Percentiles rank a stretch among this genome's conserved stretches.
Conservation (phyloP, 2,329 filamentous ascomycete genomes). For the Diaporthe citri region DNA sequence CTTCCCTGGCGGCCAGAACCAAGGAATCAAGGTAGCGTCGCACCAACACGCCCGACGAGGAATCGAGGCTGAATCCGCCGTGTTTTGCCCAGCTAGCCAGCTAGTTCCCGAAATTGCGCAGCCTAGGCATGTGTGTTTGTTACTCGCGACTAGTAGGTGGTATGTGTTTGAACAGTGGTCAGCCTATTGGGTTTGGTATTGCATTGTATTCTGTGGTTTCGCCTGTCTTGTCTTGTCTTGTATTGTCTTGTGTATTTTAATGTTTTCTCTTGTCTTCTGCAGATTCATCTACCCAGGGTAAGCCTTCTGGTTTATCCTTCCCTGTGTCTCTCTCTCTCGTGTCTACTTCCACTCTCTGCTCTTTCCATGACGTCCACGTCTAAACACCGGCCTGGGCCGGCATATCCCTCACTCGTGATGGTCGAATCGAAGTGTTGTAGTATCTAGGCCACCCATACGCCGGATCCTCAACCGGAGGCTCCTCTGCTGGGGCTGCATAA, state of each 20-base stretch:
- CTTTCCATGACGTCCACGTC: neutral
- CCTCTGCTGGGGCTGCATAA: constrained; percentile 6
- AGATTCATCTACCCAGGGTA: neutral
- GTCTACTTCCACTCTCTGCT: neutral
- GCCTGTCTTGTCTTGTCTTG: neutral
- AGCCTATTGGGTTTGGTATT: neutral
- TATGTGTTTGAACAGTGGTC: neutral
- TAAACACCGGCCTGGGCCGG: neutral
- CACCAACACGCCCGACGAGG: neutral
- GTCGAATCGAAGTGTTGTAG: constrained; percentile 20
- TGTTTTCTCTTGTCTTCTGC: neutral
- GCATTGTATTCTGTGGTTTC: neutral
- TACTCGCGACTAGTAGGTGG: neutral
- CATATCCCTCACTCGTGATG: constrained; percentile 7
- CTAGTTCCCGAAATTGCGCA: neutral
- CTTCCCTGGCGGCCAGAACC: constrained; percentile 20
- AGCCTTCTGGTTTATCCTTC: too few species aligned
- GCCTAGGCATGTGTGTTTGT: neutral
- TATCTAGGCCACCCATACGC: constrained; percentile 14
- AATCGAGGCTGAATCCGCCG: constrained; percentile 14
- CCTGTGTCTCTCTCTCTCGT: neutral
- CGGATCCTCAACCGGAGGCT: neutral
- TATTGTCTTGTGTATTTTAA: too few species aligned
- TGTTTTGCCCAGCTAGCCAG: neutral
- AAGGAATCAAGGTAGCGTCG: constrained; percentile 24